Evolutionary conservation across 208 protist genomes (phyloP).

Genomic region (Phytomonas sp.): DNA sequence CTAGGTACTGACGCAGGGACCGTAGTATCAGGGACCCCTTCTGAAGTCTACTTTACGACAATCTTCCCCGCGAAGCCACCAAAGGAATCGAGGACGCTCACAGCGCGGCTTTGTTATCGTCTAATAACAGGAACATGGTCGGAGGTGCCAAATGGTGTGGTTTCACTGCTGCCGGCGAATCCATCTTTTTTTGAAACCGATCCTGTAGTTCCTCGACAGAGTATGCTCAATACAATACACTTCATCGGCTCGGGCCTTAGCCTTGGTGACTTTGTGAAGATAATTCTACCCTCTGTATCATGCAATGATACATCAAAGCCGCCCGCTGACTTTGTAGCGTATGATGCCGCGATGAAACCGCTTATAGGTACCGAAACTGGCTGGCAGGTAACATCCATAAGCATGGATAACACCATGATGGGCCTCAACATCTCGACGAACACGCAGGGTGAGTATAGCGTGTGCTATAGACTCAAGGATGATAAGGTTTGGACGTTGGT

Average conservation of each 20-base stretch:
- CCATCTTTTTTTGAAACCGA: conserved; percentile 46
- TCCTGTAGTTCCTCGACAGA: conserved; percentile 27
- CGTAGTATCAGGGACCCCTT: conserved; percentile 44
- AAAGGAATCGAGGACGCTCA: conserved; percentile 18
- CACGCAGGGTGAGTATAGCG: conserved; percentile 46
- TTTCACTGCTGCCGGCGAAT: conserved; percentile 61
- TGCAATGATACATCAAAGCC: conserved; percentile 58
- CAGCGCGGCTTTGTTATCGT: conserved; percentile 55
- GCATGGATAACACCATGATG: conserved; percentile 25
- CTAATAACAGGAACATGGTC: conserved; percentile 53
- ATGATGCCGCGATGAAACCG: conserved; percentile 19
- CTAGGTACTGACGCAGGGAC: conserved; percentile 28
- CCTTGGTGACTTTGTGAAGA: conserved; percentile 52
- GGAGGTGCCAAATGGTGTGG: conserved; percentile 47
- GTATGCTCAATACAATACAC: conserved; percentile 45
- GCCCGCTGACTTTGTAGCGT: conserved; percentile 40
- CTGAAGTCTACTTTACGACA: conserved; percentile 35
- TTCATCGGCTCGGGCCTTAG: conserved; percentile 56
- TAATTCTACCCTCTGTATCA: conserved; percentile 49
- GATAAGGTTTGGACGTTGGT: conserved; percentile 88
- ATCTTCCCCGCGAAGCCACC: conserved; percentile 52
- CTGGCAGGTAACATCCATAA: conserved; percentile 39
- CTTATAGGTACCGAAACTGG: conserved; percentile 18
- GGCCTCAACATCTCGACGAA: conserved; percentile 58
- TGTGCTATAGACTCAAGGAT: conserved; percentile 72